A percentile compares a stretch with the other conserved stretches of the same genome.
Conservation (phyloP, 805 yeast genomes). For the Hanseniaspora singularis region DNA sequence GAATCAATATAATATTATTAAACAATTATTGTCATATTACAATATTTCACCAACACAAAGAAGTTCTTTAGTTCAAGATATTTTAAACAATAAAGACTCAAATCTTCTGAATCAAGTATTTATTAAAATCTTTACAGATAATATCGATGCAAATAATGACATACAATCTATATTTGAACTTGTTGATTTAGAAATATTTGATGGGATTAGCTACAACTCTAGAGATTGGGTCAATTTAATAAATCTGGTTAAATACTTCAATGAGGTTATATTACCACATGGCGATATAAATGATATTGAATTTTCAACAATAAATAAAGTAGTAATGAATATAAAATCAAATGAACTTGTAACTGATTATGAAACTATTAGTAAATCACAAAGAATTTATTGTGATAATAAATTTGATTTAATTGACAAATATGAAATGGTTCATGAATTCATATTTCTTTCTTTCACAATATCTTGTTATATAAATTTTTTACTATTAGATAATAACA, state of each 20-base stretch:
- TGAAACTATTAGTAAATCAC: background rate
- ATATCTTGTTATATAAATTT: constrained; percentile 12
- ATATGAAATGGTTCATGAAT: constrained; percentile 13
- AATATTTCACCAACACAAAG: background rate
- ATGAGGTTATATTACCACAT: background rate
- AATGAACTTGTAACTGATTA: background rate
- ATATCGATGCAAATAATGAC: constrained; percentile 6
- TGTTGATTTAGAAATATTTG: constrained; percentile 7
- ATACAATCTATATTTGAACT: background rate
- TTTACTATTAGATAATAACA: constrained; percentile 6
- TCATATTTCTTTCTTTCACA: constrained; percentile 11
- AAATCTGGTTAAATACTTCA: constrained; percentile 1
- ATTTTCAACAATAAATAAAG: background rate
- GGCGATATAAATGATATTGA: background rate
- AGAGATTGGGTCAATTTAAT: constrained; percentile 4
- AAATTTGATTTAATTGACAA: constrained; percentile 1
- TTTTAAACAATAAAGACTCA: constrained; percentile 5
- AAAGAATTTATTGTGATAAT: background rate
- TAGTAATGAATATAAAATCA: background rate
- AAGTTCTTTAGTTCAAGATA: constrained; percentile 4
- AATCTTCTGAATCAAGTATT: constrained; percentile 1
- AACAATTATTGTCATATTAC: background rate
- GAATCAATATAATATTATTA: constrained; percentile 5
- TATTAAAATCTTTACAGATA: background rate
- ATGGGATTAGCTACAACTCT: background rate